phyloP scores from a whole-genome alignment of 768 basidiomycete genomes.

The Serendipita sp. region DNA sequence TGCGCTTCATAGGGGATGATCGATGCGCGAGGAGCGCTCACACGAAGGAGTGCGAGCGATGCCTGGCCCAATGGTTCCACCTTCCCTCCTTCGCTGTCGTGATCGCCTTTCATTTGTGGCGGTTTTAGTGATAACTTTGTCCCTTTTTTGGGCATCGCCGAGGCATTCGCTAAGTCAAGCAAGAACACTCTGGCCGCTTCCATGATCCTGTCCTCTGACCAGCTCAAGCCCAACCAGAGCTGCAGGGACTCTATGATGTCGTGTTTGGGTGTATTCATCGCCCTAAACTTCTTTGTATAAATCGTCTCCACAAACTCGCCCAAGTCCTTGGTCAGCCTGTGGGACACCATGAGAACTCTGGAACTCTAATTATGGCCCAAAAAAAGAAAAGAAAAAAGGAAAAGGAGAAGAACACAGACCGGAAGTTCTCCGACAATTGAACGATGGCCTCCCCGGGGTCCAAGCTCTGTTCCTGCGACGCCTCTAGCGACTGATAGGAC shows the following conservation, averaged over 20 bases:
- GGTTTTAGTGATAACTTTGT: conserved; percentile 18
- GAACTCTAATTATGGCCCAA: no score
- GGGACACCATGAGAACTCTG: not conserved
- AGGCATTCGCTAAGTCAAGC: conserved; percentile 27
- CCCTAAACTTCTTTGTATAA: conserved; percentile 29
- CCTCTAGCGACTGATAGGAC: no score
- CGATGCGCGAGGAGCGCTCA: conserved; percentile 21
- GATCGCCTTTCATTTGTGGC: conserved; percentile 4
- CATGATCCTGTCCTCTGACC: conserved; percentile 14
- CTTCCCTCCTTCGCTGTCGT: conserved; percentile 3
- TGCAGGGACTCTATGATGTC: conserved; percentile 25
- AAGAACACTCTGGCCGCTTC: conserved; percentile 24
- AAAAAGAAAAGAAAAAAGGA: not conserved
- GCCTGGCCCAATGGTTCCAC: conserved; percentile 18
- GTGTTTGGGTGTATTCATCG: conserved; percentile 27
- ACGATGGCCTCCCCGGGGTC: conserved; percentile 20
- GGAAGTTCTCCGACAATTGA: conserved; percentile 36
- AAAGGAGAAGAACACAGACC: conserved; percentile 16
- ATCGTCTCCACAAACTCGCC: conserved; percentile 39
- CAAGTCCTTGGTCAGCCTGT: conserved; percentile 34
- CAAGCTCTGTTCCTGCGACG: not conserved
- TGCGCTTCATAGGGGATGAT: conserved; percentile 31
- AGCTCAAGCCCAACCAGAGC: conserved; percentile 16
- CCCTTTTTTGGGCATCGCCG: conserved; percentile 25
- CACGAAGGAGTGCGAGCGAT: conserved; percentile 28